These are phyloP conservation scores for Pseudocohnilembus persalinus DNA, from an alignment of 169 alveolate genomes.

Conservation along the genomic window DNA sequence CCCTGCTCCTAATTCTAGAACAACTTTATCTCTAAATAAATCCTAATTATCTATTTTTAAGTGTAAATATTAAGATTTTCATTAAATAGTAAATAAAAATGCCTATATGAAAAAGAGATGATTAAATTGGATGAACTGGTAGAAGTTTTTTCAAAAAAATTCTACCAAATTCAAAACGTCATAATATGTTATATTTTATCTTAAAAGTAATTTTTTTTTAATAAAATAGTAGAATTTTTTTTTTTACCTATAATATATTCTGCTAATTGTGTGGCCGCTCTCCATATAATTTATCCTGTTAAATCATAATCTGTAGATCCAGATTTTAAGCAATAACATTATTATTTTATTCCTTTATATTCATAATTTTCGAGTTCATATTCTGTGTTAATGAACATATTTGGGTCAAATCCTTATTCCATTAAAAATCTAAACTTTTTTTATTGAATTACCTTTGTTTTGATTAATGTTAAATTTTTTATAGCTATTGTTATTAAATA, in stretches of 20 bases:
- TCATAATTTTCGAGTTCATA: constrained; percentile 22
- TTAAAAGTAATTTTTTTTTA: no score
- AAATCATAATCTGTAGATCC: constrained; percentile 31
- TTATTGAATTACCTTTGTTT: no score
- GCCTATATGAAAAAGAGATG: no score
- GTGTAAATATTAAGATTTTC: not conserved
- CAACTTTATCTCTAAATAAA: constrained; percentile 31
- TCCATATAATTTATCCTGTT: constrained; percentile 46
- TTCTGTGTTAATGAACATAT: constrained; percentile 18
- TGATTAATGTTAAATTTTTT: no score
- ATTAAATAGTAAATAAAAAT: no score
- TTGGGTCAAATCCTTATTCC: constrained; percentile 17
- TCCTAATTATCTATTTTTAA: constrained; percentile 22
- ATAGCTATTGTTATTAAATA: no score
- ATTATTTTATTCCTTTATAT: constrained; percentile 24
- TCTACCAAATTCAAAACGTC: no score
- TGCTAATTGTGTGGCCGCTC: constrained; percentile 38
- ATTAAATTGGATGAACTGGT: no score
- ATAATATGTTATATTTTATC: no score
- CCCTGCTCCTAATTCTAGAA: constrained; percentile 45
- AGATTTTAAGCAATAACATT: constrained; percentile 1
- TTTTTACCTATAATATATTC: constrained; percentile 17
- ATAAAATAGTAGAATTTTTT: no score
- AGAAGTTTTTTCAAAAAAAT: no score
- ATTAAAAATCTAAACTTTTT: no score